Conservation (phyloP, 805 yeast genomes). For the Lachancea thermotolerans region DNA sequence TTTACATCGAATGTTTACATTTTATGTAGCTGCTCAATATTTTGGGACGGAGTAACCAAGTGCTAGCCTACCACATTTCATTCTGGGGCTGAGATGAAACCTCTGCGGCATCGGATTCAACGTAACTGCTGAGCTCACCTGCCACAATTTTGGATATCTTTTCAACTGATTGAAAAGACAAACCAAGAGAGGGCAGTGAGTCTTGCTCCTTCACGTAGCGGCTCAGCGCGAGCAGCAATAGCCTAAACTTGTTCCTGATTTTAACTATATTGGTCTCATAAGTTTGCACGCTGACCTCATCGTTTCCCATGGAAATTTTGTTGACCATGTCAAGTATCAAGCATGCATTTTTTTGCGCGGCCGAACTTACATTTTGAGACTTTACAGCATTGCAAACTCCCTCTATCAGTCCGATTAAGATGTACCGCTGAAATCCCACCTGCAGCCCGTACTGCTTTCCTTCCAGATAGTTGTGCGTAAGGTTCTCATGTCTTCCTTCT, state of each 20-base stretch:
- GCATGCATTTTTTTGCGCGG: slow-evolving; percentile 19
- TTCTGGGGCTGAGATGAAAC: not conserved
- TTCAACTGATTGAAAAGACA: slow-evolving; percentile 33
- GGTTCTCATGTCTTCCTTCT: slow-evolving; percentile 64
- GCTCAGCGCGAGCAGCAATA: slow-evolving; percentile 36
- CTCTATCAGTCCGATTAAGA: slow-evolving; percentile 61
- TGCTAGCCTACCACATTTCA: slow-evolving; percentile 1
- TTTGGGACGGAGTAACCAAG: not conserved
- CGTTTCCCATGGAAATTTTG: slow-evolving; percentile 38
- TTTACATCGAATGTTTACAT: slow-evolving; percentile 19
- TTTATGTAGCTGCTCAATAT: slow-evolving; percentile 15
- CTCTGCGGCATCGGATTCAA: slow-evolving; percentile 20
- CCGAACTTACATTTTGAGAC: slow-evolving; percentile 12
- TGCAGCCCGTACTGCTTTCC: slow-evolving; percentile 84
- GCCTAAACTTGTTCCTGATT: slow-evolving; percentile 56
- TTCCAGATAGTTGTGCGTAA: slow-evolving; percentile 54
- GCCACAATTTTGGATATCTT: slow-evolving; percentile 26
- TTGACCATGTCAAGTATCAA: slow-evolving; percentile 24
- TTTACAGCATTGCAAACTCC: slow-evolving; percentile 43
- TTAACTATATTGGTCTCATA: slow-evolving; percentile 47
- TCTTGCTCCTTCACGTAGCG: slow-evolving; percentile 9
- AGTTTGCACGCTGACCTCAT: slow-evolving; percentile 47
- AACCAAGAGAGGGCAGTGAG: slow-evolving; percentile 14
- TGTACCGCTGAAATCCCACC: slow-evolving; percentile 64
- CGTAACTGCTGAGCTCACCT: slow-evolving; percentile 28